Conservation (phyloP, 23 red algal species). For the Chondrus crispus region DNA sequence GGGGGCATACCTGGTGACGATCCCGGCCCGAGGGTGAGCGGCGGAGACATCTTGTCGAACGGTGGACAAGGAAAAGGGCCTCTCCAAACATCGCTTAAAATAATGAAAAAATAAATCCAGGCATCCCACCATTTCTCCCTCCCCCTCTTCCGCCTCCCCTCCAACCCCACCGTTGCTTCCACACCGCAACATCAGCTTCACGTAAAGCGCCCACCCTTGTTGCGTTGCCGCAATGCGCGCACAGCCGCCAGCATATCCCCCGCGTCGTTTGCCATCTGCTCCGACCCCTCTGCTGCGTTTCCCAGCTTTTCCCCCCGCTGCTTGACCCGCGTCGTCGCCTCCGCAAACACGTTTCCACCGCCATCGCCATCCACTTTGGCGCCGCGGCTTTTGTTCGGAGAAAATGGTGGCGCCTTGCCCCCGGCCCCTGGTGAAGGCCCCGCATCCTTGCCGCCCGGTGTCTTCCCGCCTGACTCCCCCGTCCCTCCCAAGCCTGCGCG, state of each 20-base stretch:
- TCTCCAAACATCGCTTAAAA: too few species aligned
- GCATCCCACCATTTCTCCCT: too few species aligned
- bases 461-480: background rate
- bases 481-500: background rate
- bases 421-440: background rate
- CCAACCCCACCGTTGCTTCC: too few species aligned
- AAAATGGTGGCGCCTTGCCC: background rate
- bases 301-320: conserved; percentile 34
- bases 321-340: background rate
- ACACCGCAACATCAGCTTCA: too few species aligned
- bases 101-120: too few species aligned
- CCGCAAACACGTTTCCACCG: background rate
- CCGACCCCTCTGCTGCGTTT: conserved; percentile 19
- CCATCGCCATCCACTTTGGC: background rate
- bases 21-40: too few species aligned
- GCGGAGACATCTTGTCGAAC: too few species aligned
- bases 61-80: too few species aligned
- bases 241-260: conserved; percentile 47
- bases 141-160: too few species aligned
- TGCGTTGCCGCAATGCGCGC: conserved; percentile 26
- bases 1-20: too few species aligned
- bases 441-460: background rate
- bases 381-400: background rate
- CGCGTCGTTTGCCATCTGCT: conserved; percentile 45
- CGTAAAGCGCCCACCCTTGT: conserved; percentile 36